These are phyloP conservation scores for Lipomyces orientalis DNA, from an alignment of 805 yeast genomes.

Conservation along the genomic window DNA sequence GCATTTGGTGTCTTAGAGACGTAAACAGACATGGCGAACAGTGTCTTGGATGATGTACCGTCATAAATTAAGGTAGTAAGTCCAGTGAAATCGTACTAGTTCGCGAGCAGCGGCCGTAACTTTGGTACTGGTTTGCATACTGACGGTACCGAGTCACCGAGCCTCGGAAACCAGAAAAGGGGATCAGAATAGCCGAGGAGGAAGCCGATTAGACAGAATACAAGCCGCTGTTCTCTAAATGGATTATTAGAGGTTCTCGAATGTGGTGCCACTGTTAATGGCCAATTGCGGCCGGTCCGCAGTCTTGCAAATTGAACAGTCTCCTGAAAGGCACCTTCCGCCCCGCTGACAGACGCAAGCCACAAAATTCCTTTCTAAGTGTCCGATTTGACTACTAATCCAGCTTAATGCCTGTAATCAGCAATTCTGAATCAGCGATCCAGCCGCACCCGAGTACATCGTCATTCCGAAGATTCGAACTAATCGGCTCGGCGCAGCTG, in stretches of 20 bases:
- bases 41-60: no score
- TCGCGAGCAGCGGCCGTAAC: no score
- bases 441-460: no score
- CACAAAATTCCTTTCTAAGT: neutral
- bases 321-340: neutral
- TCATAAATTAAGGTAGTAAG: no score
- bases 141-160: no score
- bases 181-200: neutral
- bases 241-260: neutral
- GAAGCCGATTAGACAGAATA: neutral
- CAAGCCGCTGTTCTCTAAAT: neutral
- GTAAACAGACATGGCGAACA: no score
- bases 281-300: neutral
- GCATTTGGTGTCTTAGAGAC: no score
- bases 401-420: neutral
- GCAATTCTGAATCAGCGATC: neutral
- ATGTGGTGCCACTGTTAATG: neutral
- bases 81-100: no score
- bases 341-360: neutral
- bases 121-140: no score
- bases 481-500: no score
- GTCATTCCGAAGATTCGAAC: no score
- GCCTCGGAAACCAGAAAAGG: neutral
- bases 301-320: neutral
- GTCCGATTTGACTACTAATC: neutral